Evolutionary conservation across 805 yeast species (phyloP).

Genomic region (Spencermartinsiella europaea): DNA sequence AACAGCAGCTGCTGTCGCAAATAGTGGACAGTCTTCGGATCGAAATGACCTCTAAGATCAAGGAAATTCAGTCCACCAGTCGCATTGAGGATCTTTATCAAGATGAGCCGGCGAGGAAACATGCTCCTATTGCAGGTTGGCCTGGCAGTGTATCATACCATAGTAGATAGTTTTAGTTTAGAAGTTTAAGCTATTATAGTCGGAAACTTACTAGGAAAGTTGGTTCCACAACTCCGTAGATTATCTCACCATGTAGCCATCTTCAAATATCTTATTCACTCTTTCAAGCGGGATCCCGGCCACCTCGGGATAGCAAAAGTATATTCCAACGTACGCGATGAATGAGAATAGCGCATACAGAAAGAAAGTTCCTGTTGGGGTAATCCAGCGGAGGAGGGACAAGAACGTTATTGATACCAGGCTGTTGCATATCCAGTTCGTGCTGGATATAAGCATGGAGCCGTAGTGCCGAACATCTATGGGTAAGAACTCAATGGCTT

Average conservation of each 20-base stretch:
- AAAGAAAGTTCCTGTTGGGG: conserved; percentile 92
- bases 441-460: conserved; percentile 81
- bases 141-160: conserved; percentile 19
- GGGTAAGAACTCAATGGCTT: conserved; percentile 91
- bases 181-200: too few relatives aligned
- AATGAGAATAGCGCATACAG: conserved; percentile 79
- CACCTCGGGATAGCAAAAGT: conserved; percentile 86
- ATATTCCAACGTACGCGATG: conserved; percentile 66
- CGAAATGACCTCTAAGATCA: conserved; percentile 10
- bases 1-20: conserved; percentile 6
- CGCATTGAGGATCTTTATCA: background rate
- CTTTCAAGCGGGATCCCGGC: conserved; percentile 89
- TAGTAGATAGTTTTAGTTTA: background rate
- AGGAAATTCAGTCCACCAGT: conserved; percentile 1
- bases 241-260: conserved; percentile 41
- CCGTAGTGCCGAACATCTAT: conserved; percentile 91
- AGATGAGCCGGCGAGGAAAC: background rate
- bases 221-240: background rate
- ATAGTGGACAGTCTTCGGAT: conserved; percentile 8
- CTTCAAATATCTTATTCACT: conserved; percentile 70
- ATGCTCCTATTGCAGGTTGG: conserved; percentile 15
- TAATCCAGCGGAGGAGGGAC: conserved; percentile 83
- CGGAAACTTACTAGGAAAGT: too few relatives aligned
- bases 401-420: conserved; percentile 86
- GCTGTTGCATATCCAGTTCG: conserved; percentile 93